Evolutionary conservation across 495 filamentous ascomycete species (phyloP), one percentile per base, ranked within the genome.

Genomic region (Penicillium daleae): DNA sequence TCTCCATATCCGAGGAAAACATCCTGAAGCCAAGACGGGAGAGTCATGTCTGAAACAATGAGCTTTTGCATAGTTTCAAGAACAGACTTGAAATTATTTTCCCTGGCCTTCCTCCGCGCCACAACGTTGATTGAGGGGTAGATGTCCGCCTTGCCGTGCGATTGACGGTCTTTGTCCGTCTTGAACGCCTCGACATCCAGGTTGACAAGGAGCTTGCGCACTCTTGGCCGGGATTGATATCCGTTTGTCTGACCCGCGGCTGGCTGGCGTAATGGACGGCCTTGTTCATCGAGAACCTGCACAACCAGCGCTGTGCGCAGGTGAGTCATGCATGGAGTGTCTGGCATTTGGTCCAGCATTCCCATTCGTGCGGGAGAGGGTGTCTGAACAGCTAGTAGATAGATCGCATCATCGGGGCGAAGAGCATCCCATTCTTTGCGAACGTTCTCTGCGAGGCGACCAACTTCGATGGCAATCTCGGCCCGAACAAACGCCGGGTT

Each of bases 31-130:
- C 95, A 99, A 13, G 89, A 84, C 3, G 96, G 92, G 42, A 97
- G 84, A 8, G 91, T 88, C 26, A 96, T 87, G 62, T 97, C 90
- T 2, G 93, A 92, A 29, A 97, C 83, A 5, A 92, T 89, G 27
- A 99, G 85, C 52, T 87, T 90, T 68, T 89, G 89, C 70, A 99
- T 95, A 0, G 93, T 96, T 61, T 97, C 90, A 19, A 99, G 80
- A 21, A 98, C 88, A 10, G 93, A 88, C 69, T 92, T 97, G 85
- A 97, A 99, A 73, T 98, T 99, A 72, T 99, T 99, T 71, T 98
- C 96, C 49, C 93, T 83, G 19, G 90, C 89, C 72, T 87, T 90
- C 57, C 95, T 86, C 35, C 94, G 90, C 31, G 97, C 83, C 53
- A 99, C 74, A 5, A 97, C 80, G 69, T 99, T 98, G 63, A 99